Evolutionary conservation across 2,329 filamentous ascomycete genomes (phyloP), one percentile per base, ranked within the genome.

Genomic region (Iodosphaeria phyllophila): DNA sequence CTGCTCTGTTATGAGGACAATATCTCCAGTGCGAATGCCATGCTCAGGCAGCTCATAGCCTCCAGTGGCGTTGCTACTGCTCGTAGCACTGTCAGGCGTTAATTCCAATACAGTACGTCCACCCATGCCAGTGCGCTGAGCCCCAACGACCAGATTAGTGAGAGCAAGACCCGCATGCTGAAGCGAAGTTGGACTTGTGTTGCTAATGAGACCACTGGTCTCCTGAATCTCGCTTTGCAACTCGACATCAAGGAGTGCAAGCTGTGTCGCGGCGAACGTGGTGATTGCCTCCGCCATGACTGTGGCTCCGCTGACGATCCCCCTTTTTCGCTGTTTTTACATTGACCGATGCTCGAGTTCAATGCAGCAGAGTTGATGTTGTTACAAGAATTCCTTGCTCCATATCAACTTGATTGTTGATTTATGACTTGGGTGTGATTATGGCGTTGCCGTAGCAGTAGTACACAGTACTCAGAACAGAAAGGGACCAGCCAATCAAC

Each of bases 51-150:
- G 52, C 32, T 70, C 66, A n/a, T n/a, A n/a, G n/a, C n/a, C n/a
- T 1, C 56, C 49, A 12, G 40, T 28, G 9, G 35, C 33, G 5
- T 34, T 31, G n/a, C n/a, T n/a, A n/a, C n/a, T n/a, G 15, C 32
- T 59, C 2, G 74, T 64, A 1, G 82, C 77, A n/a, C 66, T 52
- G 40, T 93, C 86, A 0, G 69, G 56, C 10, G 54, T 53, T 2
- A 98, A 68, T 46, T 93, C 84, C 4, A 93, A 55, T 2, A 98
- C 75, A 0, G 79, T 82, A 34, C 82, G 78, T n/a, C 89, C 89
- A 10, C 84, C 89, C 18, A 93, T 59, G 0, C 89, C 89, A 0
- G 89, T 98, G 16, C 84, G 74, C 43, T 78, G 77, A 11, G 76
- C 74, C 8, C 64, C 57, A 17, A 92, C 55, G 16, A 66, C 54